These are phyloP conservation scores for Dryas alaskensis DNA, from an alignment of 306 rosid species.

Conservation along the genomic window DNA sequence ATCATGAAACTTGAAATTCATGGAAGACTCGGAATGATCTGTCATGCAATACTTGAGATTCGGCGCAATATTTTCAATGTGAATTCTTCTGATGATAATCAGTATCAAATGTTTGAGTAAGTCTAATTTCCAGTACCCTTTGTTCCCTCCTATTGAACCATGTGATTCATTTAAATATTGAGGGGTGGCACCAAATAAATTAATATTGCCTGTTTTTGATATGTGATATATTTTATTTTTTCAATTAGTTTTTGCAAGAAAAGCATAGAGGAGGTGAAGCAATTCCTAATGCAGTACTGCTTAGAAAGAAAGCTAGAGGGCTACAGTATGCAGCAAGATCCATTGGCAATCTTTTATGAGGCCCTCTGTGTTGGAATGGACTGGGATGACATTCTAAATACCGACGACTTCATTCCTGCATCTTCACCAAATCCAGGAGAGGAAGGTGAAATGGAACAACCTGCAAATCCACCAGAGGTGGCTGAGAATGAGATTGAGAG, in stretches of 20 bases:
- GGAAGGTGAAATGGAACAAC: conserved; percentile 6
- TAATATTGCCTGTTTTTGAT: no score
- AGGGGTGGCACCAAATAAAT: no score
- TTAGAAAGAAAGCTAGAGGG: conserved; percentile 35
- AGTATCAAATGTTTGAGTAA: conserved; percentile 56
- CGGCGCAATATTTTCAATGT: background rate
- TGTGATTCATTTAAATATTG: no score
- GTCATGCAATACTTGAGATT: conserved; percentile 55
- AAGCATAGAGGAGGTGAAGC: conserved; percentile 47
- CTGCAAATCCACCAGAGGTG: background rate
- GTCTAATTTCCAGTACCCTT: background rate
- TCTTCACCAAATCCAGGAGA: conserved; percentile 17
- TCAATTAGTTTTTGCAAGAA: conserved; percentile 42
- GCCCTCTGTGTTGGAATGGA: conserved; percentile 60
- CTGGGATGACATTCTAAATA: conserved; percentile 34
- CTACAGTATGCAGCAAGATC: conserved; percentile 47
- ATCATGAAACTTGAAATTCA: conserved; percentile 64
- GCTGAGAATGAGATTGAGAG: background rate
- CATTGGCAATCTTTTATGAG: conserved; percentile 53
- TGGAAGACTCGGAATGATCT: conserved; percentile 54
- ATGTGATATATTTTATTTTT: background rate
- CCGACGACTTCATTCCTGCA: conserved; percentile 18
- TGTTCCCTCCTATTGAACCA: background rate
- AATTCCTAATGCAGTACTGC: conserved; percentile 40
- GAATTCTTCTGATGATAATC: conserved; percentile 20